These are phyloP conservation scores for Yamadazyma olivae DNA, from an alignment of 805 yeast genomes.

Conservation along the genomic window DNA sequence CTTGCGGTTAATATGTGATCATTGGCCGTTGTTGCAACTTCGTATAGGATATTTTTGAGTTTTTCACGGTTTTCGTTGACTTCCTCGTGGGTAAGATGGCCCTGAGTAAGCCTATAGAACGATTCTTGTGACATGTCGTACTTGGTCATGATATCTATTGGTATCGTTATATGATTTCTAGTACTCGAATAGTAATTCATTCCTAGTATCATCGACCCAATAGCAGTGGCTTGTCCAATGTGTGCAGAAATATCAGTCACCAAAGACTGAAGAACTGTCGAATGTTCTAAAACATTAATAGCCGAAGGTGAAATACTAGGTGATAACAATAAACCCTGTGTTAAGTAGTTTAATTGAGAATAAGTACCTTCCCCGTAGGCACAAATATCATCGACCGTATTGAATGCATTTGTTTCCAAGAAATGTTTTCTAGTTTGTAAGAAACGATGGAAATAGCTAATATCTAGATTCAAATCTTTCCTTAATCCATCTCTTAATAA, in stretches of 20 bases:
- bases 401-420: slow-evolving; percentile 44
- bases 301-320: slow-evolving; percentile 57
- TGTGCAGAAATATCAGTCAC: slow-evolving; percentile 70
- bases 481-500: slow-evolving; percentile 52
- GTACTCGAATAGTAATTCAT: slow-evolving; percentile 52
- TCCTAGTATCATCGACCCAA: slow-evolving; percentile 63
- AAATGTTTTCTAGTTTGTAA: slow-evolving; percentile 57
- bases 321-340: slow-evolving; percentile 58
- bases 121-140: slow-evolving; percentile 62
- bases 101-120: slow-evolving; percentile 46
- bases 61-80: slow-evolving; percentile 24
- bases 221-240: slow-evolving; percentile 76
- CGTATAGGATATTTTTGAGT: slow-evolving; percentile 60
- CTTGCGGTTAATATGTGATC: slow-evolving; percentile 75
- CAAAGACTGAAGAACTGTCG: slow-evolving; percentile 39
- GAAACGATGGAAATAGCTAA: slow-evolving; percentile 55
- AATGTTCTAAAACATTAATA: slow-evolving; percentile 44
- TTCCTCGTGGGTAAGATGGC: slow-evolving; percentile 32
- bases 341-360: slow-evolving; percentile 69
- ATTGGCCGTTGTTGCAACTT: slow-evolving; percentile 71
- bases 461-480: slow-evolving; percentile 49
- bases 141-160: slow-evolving; percentile 56
- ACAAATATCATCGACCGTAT: slow-evolving; percentile 55
- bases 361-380: slow-evolving; percentile 77
- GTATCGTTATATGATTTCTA: slow-evolving; percentile 56